These are phyloP conservation scores for Athelia psychrophila DNA, from an alignment of 1,284 basidiomycete genomes.

Conservation along the genomic window DNA sequence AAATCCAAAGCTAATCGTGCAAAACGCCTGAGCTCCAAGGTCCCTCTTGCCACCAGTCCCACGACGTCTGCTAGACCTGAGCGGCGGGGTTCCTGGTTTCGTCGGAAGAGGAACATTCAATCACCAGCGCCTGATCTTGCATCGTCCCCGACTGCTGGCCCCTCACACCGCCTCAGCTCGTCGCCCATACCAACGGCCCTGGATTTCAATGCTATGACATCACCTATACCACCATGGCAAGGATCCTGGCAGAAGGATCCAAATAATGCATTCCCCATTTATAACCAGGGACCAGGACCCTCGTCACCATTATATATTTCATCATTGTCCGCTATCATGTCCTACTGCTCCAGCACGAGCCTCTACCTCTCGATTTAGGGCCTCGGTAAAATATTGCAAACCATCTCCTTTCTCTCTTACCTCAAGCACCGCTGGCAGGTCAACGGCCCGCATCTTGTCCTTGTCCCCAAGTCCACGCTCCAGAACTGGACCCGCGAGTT, in stretches of 20 bases:
- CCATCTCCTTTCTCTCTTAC: conserved; percentile 96
- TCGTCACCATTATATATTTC: background rate
- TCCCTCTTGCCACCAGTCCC: background rate
- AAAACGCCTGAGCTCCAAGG: background rate
- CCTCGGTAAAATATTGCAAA: conserved; percentile 97
- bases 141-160: background rate
- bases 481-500: conserved; percentile 98
- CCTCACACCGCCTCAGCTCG: background rate
- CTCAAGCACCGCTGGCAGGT: conserved; percentile 84
- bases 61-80: background rate
- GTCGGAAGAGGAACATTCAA: background rate
- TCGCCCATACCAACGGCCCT: background rate
- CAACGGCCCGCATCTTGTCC: conserved; percentile 87
- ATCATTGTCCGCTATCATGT: background rate
- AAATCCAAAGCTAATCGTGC: background rate
- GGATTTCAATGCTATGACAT: background rate
- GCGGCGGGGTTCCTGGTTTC: background rate
- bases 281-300: background rate
- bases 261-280: background rate
- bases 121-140: background rate
- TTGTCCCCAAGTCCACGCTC: conserved; percentile 96
- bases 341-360: background rate
- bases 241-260: background rate
- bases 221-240: background rate
- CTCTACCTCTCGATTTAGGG: conserved; percentile 56